These are phyloP conservation scores for Aspergillus fischeri DNA, from an alignment of 2,329 filamentous ascomycete genomes.

Conservation along the genomic window DNA sequence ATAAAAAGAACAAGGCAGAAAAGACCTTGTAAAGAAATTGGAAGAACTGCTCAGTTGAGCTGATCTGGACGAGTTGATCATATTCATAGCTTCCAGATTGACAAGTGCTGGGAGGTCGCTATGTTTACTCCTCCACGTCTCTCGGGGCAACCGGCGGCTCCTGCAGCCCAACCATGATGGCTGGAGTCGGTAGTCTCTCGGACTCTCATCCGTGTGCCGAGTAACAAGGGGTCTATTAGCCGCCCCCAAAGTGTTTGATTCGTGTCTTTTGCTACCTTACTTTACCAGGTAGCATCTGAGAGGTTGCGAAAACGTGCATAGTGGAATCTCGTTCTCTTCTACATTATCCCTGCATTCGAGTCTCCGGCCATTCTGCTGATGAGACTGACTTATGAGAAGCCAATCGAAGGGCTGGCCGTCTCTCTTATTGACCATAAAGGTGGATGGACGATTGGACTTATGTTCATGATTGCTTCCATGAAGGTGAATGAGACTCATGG, in stretches of 20 bases:
- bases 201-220: background rate
- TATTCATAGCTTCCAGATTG: slow-evolving; percentile 13
- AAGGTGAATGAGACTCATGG: background rate
- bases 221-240: background rate
- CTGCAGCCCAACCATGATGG: slow-evolving; percentile 2
- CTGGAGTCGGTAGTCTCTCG: background rate
- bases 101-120: slow-evolving; percentile 3
- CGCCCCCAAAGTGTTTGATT: background rate
- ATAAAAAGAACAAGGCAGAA: slow-evolving; percentile 3
- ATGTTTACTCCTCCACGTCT: slow-evolving; percentile 26
- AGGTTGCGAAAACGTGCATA: too few species aligned
- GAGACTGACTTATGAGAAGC: background rate
- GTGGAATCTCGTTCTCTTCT: background rate
- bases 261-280: background rate
- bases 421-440: background rate
- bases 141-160: slow-evolving; percentile 25
- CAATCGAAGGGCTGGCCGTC: background rate
- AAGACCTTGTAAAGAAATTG: background rate
- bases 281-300: background rate
- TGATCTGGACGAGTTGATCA: slow-evolving; percentile 20
- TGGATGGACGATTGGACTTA: too few species aligned
- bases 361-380: background rate
- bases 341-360: background rate
- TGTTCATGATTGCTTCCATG: background rate
- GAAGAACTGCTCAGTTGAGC: slow-evolving; percentile 13